Conservation (phyloP, 768 basidiomycete genomes). For the Auriscalpium microsporum region DNA sequence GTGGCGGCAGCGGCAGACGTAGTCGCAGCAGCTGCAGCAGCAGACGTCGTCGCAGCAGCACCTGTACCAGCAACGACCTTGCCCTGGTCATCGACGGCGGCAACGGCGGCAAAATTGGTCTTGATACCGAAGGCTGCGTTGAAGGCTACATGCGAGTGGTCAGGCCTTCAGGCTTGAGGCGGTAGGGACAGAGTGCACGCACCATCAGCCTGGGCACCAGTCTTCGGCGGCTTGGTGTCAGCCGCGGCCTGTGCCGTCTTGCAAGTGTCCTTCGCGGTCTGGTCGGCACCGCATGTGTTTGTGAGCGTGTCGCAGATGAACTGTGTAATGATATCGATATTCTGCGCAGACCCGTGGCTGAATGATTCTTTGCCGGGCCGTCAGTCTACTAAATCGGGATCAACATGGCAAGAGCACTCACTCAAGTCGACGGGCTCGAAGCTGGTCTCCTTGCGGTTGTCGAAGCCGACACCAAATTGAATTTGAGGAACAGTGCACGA, state of each 20-base stretch:
- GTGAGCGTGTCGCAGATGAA: slow-evolving; percentile 43
- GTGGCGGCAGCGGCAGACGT: slow-evolving; percentile 1
- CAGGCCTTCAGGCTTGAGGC: background rate
- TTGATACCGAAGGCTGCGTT: slow-evolving; percentile 49
- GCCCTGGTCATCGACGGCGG: slow-evolving; percentile 39
- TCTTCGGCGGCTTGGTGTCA: slow-evolving; percentile 24
- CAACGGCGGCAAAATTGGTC: slow-evolving; percentile 40
- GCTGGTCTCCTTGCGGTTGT: slow-evolving; percentile 43
- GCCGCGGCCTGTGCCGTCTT: slow-evolving; percentile 33
- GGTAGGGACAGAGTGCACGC: too few relatives aligned
- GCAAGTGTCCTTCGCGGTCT: slow-evolving; percentile 38
- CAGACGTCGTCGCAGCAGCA: background rate
- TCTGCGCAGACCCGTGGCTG: slow-evolving; percentile 9
- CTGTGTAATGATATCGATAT: slow-evolving; percentile 40
- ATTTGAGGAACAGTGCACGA: slow-evolving; percentile 47
- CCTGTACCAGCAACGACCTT: slow-evolving; percentile 19
- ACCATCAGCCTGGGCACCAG: slow-evolving; percentile 24
- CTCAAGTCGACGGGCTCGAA: slow-evolving; percentile 44
- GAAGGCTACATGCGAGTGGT: slow-evolving; percentile 27
- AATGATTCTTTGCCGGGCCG: background rate
- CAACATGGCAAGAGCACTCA: slow-evolving; percentile 13
- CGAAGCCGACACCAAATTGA: slow-evolving; percentile 47
- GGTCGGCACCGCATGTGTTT: slow-evolving; percentile 44
- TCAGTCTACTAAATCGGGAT: background rate
- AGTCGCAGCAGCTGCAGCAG: background rate